Percentiles rank a stretch among this genome's conserved stretches.
These are phyloP conservation scores for Mycena floridula DNA, from an alignment of 768 basidiomycete species.

Conservation along the genomic window DNA sequence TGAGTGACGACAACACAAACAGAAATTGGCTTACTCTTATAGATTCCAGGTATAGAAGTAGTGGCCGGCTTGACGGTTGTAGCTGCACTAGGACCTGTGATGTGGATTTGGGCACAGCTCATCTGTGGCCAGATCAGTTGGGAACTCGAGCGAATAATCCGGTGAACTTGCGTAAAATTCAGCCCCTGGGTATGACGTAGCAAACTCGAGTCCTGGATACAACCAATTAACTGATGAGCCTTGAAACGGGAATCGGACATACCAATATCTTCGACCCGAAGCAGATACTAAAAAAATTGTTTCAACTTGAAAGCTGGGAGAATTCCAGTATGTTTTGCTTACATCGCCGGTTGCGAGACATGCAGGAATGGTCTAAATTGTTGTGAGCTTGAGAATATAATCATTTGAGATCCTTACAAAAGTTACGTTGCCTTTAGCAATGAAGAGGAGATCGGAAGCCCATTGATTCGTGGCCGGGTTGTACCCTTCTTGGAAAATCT, in stretches of 20 bases:
- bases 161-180: conserved; percentile 43
- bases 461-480: conserved; percentile 25
- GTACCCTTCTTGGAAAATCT: conserved; percentile 43
- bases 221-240: not conserved
- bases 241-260: conserved; percentile 4
- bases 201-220: conserved; percentile 39
- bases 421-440: conserved; percentile 43
- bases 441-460: conserved; percentile 41
- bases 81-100: conserved; percentile 35
- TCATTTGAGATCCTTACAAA: conserved; percentile 25
- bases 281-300: too few species aligned
- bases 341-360: conserved; percentile 42
- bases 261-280: conserved; percentile 47
- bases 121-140: conserved; percentile 22
- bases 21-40: conserved; percentile 21
- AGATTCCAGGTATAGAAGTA: conserved; percentile 43
- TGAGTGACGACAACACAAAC: not conserved
- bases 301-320: too few species aligned
- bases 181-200: conserved; percentile 43
- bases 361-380: conserved; percentile 32
- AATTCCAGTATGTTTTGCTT: too few species aligned
- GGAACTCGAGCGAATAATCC: not conserved
- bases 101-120: conserved; percentile 41
- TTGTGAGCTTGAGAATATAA: conserved; percentile 11
- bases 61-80: conserved; percentile 30